These are phyloP conservation scores for Leccinum pachyderme DNA, from an alignment of 1,284 basidiomycete species.

Conservation along the genomic window DNA sequence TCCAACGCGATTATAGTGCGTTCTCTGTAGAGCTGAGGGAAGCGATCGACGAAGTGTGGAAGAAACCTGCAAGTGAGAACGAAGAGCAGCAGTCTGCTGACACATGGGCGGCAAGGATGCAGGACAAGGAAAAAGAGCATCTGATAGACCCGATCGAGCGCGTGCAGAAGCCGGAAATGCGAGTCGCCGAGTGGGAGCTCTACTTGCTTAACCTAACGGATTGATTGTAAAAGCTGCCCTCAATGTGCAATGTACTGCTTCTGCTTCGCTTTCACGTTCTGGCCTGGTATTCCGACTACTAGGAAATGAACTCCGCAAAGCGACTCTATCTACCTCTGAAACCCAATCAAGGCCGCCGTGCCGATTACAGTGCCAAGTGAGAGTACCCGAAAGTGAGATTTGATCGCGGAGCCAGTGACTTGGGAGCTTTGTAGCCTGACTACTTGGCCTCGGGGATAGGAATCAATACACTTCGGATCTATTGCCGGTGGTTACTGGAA, in stretches of 20 bases:
- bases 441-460: background rate
- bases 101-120: slow-evolving; percentile 62
- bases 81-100: slow-evolving; percentile 36
- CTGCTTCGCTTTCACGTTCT: background rate
- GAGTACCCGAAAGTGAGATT: background rate
- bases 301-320: background rate
- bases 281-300: background rate
- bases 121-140: slow-evolving; percentile 51
- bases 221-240: background rate
- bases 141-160: slow-evolving; percentile 54
- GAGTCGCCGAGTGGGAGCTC: slow-evolving; percentile 47
- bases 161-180: slow-evolving; percentile 56
- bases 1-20: slow-evolving; percentile 52
- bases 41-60: slow-evolving; percentile 65
- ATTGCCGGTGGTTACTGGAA: background rate
- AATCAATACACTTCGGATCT: background rate
- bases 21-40: slow-evolving; percentile 53
- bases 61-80: slow-evolving; percentile 32
- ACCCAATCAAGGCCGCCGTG: background rate
- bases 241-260: background rate
- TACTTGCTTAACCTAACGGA: slow-evolving; percentile 37
- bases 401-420: background rate
- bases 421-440: background rate
- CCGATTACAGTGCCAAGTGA: background rate
- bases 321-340: background rate